These are phyloP conservation scores for Dryas drummondii DNA, from an alignment of 306 rosid species.

Conservation along the genomic window DNA sequence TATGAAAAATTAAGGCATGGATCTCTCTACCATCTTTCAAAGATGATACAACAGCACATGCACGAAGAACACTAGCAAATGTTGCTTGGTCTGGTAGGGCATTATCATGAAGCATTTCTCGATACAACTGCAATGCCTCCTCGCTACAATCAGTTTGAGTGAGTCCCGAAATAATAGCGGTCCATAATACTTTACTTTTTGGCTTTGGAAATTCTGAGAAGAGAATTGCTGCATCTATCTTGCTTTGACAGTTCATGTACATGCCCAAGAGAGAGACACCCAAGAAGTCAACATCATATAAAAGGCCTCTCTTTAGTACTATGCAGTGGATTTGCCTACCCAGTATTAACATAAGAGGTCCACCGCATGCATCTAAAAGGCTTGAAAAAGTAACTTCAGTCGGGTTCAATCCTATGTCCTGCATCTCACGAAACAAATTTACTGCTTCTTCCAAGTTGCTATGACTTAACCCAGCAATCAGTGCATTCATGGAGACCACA, in stretches of 20 bases:
- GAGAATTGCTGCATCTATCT: conserved; percentile 53
- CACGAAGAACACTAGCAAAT: conserved; percentile 69
- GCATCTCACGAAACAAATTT: conserved; percentile 54
- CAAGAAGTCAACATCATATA: conserved; percentile 57
- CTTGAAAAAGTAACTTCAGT: conserved; percentile 66
- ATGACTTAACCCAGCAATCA: conserved; percentile 65
- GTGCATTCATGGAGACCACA: conserved; percentile 65
- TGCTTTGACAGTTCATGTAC: conserved; percentile 59
- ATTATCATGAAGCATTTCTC: conserved; percentile 54
- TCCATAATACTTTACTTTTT: conserved; percentile 59
- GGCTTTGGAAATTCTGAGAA: conserved; percentile 62
- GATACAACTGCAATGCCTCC: conserved; percentile 55
- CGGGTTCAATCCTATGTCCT: conserved; percentile 50
- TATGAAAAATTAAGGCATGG: conserved; percentile 65
- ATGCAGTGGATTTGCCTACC: conserved; percentile 72
- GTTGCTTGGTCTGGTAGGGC: conserved; percentile 79
- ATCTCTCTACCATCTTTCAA: conserved; percentile 55
- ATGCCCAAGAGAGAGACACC: conserved; percentile 62
- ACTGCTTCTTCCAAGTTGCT: conserved; percentile 50
- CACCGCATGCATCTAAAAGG: conserved; percentile 67
- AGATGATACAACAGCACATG: conserved; percentile 62
- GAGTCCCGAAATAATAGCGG: conserved; percentile 63
- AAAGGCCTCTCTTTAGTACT: conserved; percentile 51
- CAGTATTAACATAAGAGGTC: conserved; percentile 34
- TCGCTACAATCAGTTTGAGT: conserved; percentile 54